Evolutionary conservation across 306 rosid species (phyloP).

Genomic region (Sicyos baderoa): DNA sequence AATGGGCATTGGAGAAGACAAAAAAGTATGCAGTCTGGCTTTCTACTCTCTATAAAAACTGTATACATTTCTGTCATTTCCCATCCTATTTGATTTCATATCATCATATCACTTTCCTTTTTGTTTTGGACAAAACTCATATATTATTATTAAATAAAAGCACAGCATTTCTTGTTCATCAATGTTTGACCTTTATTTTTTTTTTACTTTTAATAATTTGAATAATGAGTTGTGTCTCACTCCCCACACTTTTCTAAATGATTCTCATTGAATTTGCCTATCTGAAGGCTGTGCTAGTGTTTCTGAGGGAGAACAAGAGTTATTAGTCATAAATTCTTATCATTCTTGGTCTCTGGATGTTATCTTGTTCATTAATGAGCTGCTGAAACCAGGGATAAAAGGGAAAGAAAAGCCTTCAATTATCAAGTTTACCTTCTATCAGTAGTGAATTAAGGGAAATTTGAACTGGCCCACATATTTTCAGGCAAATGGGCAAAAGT

Average conservation of each 20-base stretch:
- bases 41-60: conserved; percentile 1
- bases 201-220: background rate
- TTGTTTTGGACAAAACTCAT: conserved; percentile 14
- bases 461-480: background rate
- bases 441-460: conserved; percentile 2
- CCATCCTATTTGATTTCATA: conserved; percentile 15
- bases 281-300: background rate
- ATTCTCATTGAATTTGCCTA: background rate
- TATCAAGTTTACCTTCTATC: background rate
- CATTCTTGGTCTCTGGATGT: background rate
- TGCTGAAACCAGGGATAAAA: background rate
- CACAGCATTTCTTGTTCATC: conserved; percentile 10
- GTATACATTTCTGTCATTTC: conserved; percentile 1
- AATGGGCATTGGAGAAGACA: conserved; percentile 12
- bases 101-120: conserved; percentile 11
- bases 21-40: conserved; percentile 13
- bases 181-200: conserved; percentile 9
- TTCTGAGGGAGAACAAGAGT: background rate
- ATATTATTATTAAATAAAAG: conserved; percentile 19
- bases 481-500: background rate
- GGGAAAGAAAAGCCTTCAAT: background rate
- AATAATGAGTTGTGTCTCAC: background rate
- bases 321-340: too few species aligned
- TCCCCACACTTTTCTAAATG: background rate
- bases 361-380: background rate